Conservation (phyloP, 2,329 filamentous ascomycete species). For the Cordyceps farinosa region DNA sequence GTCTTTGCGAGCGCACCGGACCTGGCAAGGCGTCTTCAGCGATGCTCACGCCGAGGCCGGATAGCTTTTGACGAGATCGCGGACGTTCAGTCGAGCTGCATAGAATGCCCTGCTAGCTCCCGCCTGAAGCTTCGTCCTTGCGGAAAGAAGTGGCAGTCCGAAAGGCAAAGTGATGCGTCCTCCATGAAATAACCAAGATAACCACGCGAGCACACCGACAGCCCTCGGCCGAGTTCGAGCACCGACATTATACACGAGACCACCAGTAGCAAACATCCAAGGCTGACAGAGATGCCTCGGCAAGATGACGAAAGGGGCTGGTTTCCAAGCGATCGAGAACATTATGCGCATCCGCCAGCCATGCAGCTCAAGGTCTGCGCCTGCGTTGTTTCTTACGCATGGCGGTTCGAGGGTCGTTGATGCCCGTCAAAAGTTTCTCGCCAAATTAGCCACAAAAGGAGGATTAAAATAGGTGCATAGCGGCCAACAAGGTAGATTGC, state of each 20-base stretch:
- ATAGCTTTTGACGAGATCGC: not conserved
- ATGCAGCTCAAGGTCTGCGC: not conserved
- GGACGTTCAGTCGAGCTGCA: not conserved
- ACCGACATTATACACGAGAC: not conserved
- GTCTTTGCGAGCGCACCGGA: not conserved
- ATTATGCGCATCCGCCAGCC: not conserved
- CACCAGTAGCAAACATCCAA: not conserved
- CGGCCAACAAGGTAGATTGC: not conserved
- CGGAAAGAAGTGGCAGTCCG: not conserved
- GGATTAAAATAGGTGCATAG: not conserved
- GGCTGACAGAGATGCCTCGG: not conserved
- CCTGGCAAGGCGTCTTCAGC: too few relatives aligned
- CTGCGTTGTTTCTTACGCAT: not conserved
- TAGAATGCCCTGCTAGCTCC: not conserved
- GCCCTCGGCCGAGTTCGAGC: not conserved
- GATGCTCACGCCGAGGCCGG: not conserved
- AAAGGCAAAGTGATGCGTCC: not conserved
- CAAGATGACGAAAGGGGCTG: not conserved
- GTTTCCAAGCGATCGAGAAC: not conserved
- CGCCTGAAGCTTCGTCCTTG: not conserved
- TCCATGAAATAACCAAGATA: not conserved
- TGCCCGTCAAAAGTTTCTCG: not conserved
- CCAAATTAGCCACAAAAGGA: not conserved
- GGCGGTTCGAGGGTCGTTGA: not conserved
- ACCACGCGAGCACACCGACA: not conserved